Evolutionary conservation across 2,329 filamentous ascomycete species (phyloP).

Genomic region (Coleophoma crateriformis): DNA sequence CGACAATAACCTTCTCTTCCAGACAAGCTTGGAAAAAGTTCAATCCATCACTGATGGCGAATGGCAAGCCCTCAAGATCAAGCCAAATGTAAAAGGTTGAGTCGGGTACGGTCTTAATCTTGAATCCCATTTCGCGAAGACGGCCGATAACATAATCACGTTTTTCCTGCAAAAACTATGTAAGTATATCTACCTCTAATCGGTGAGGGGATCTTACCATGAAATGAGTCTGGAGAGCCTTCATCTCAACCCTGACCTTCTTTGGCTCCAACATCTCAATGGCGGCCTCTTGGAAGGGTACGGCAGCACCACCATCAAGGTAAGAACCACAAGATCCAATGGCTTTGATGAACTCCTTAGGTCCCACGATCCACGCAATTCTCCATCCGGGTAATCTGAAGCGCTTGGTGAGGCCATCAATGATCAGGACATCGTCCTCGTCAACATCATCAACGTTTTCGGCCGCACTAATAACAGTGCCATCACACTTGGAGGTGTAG

Average conservation of each 20-base stretch:
- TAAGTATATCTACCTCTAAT: slow-evolving; percentile 12
- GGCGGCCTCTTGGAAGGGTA: slow-evolving; percentile 92
- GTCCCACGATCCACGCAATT: slow-evolving; percentile 92
- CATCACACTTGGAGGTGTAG: slow-evolving; percentile 89
- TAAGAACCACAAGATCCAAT: slow-evolving; percentile 91
- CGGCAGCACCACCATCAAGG: slow-evolving; percentile 89
- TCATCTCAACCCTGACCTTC: slow-evolving; percentile 80
- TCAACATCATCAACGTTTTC: slow-evolving; percentile 88
- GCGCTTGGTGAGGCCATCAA: slow-evolving; percentile 93
- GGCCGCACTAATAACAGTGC: slow-evolving; percentile 80
- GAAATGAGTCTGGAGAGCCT: slow-evolving; percentile 84
- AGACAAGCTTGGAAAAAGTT: slow-evolving; percentile 97
- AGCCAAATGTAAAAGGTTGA: slow-evolving; percentile 93
- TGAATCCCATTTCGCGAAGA: slow-evolving; percentile 80
- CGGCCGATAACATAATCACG: slow-evolving; percentile 83
- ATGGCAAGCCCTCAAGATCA: slow-evolving; percentile 63
- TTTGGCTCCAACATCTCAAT: slow-evolving; percentile 86
- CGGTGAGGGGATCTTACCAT: slow-evolving; percentile 35
- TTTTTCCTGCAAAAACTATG: slow-evolving; percentile 54
- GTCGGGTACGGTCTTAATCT: slow-evolving; percentile 77
- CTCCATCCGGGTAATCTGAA: slow-evolving; percentile 96
- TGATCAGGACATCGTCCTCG: slow-evolving; percentile 85
- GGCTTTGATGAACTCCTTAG: slow-evolving; percentile 88
- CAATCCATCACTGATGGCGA: slow-evolving; percentile 82
- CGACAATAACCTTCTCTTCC: slow-evolving; percentile 91